Percentiles rank a stretch among this genome's conserved stretches.
Evolutionary conservation across 2,329 filamentous ascomycete genomes (phyloP).

Genomic region (Mycosphaerella sp.): DNA sequence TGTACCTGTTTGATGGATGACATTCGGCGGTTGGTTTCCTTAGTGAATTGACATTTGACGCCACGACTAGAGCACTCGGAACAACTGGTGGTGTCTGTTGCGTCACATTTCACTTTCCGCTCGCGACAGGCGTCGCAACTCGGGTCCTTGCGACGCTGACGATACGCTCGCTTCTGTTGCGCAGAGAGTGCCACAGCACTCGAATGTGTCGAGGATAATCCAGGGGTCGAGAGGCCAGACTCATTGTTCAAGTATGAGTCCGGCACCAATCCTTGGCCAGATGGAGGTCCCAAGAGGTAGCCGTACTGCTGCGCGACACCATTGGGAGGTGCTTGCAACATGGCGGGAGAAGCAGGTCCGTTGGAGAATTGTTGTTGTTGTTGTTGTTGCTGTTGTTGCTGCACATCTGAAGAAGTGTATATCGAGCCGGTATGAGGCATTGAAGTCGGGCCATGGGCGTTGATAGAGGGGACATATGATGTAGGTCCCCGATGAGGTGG

Average conservation of each 20-base stretch:
- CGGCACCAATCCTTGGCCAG: constrained; percentile 21
- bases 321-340: constrained; percentile 22
- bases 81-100: constrained; percentile 91
- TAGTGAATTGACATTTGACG: constrained; percentile 97
- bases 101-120: constrained; percentile 77
- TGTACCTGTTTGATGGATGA: constrained; percentile 99
- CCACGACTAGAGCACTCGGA: constrained; percentile 95
- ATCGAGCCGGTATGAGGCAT: constrained; percentile 1
- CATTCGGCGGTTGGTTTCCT: constrained; percentile 97
- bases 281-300: constrained; percentile 18
- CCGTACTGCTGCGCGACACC: constrained; percentile 21
- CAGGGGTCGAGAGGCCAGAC: constrained; percentile 25
- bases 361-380: constrained; percentile 9
- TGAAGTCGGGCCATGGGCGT: constrained; percentile 3
- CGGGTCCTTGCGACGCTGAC: constrained; percentile 90
- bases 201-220: constrained; percentile 29
- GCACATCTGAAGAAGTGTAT: constrained; percentile 6
- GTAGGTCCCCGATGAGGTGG: constrained; percentile 1
- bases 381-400: neutral
- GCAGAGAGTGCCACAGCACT: constrained; percentile 53
- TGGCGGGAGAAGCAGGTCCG: constrained; percentile 17
- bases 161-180: constrained; percentile 80
- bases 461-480: constrained; percentile 9
- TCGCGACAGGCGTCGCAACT: constrained; percentile 97
- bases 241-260: constrained; percentile 28